Percentiles rank a stretch among this genome's conserved stretches.
Evolutionary conservation across 345 rosid genomes (phyloP).

Genomic region (Salix viminalis): DNA sequence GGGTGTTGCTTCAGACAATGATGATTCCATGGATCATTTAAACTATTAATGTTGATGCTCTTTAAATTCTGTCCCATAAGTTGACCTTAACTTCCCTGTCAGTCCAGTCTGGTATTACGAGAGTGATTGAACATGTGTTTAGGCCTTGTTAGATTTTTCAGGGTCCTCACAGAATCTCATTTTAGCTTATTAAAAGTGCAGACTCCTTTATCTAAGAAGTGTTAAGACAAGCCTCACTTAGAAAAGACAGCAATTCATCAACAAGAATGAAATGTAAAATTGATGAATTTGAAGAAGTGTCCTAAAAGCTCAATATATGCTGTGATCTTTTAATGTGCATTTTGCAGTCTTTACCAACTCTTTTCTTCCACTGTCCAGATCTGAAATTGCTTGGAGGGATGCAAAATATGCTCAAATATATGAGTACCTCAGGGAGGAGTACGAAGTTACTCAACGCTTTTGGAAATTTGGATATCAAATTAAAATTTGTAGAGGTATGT

Average conservation of each 20-base stretch:
- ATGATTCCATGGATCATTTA: neutral
- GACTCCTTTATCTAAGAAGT: neutral
- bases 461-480: slow-evolving; percentile 76
- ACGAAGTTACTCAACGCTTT: slow-evolving; percentile 88
- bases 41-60: neutral
- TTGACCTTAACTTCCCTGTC: neutral
- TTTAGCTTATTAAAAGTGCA: neutral
- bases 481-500: slow-evolving; percentile 84
- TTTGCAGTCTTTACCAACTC: neutral
- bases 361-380: slow-evolving; percentile 39
- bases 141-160: neutral
- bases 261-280: neutral
- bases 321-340: neutral
- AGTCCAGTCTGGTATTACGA: neutral
- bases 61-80: neutral
- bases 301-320: neutral
- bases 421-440: slow-evolving; percentile 89
- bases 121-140: neutral
- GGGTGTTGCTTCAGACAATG: neutral
- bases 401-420: slow-evolving; percentile 87
- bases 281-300: neutral
- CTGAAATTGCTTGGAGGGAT: slow-evolving; percentile 96
- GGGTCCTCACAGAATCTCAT: neutral
- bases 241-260: neutral
- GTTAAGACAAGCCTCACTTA: neutral